Evolutionary conservation across 371 early-diverging fungal species (phyloP), one percentile per base, ranked within the genome.

Genomic region (Gilbertella persicaria): DNA sequence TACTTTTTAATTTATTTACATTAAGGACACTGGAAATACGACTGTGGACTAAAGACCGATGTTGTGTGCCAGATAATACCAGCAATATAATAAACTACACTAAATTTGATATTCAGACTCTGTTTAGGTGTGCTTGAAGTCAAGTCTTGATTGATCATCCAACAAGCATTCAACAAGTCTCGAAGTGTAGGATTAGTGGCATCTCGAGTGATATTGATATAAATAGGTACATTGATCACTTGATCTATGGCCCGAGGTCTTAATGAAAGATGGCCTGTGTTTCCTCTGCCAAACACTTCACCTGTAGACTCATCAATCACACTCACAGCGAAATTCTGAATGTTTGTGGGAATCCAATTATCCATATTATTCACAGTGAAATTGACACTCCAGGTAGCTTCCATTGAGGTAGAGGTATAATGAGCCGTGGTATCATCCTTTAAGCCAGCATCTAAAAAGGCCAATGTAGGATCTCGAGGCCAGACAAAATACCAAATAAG

Each of bases 401-500:
- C 41, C 49, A 56, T 51, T 14, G 52, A 42, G 19, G 42, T 55
- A 5, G 23, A 26, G 2, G 62, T 56, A 46, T 52, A 47, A 14
- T 30, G 19, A 21, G 49, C 30, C 29, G 36, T 45, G 10, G 48
- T 41, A 14, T 26, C 55, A 25, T 45, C 29, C 0, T 30, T 45
- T 3, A 69, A 25, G 4, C 46, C 58, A 0, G 62, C 63, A 8
- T 63, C 58, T 2, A 53, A 23, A 21, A 58, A 64, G 3, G 23
- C 29, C 16, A 76, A 40, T 8, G 53, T 58, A 0, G 71, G 70
- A n/a, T 29, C 36, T 10, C 77, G 60, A 0, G 77, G 77, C 71
- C 77, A 77, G 2, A 73, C 77, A 64, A 77, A 73, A 44, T 64
- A 77, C 60, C 71, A 67, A 10, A 66, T 37, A 3, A 73, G 45